Evolutionary conservation across 192 early-diverging fungal genomes (phyloP).

Genomic region (Rhizoclosmatium sp.): DNA sequence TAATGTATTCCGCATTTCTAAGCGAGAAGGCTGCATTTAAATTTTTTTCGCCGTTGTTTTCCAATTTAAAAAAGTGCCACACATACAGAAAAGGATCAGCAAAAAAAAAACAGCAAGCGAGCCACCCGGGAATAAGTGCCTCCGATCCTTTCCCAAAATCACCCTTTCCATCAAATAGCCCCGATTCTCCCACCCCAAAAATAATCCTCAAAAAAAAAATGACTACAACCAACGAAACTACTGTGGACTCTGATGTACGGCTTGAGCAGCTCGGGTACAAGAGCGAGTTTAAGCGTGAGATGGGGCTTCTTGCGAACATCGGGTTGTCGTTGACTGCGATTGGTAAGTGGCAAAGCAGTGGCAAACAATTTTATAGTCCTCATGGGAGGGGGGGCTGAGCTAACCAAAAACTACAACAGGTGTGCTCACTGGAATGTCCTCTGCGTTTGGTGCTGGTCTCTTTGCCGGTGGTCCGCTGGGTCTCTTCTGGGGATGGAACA

Average conservation of each 20-base stretch:
- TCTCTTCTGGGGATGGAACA: neutral
- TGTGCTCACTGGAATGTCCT: neutral
- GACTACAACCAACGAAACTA: neutral
- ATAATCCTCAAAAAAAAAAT: no score
- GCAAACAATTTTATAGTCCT: no score
- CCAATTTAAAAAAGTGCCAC: no score
- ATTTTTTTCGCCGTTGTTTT: no score
- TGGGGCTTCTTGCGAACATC: neutral
- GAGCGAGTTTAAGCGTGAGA: constrained; percentile 1
- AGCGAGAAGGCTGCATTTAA: no score
- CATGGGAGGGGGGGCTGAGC: no score
- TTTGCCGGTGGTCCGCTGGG: neutral
- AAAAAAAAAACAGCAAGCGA: no score
- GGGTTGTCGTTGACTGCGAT: neutral
- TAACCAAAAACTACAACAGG: neutral
- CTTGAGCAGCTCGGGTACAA: neutral
- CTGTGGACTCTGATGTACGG: neutral
- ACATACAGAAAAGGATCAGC: no score
- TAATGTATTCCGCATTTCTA: no score
- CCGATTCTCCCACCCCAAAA: no score
- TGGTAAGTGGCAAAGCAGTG: neutral
- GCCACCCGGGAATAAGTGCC: no score
- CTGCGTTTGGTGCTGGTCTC: neutral
- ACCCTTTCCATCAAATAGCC: neutral
- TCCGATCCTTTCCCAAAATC: neutral